These are phyloP conservation scores for Eruca vesicaria DNA, from an alignment of 441 rosid genomes.

Conservation along the genomic window DNA sequence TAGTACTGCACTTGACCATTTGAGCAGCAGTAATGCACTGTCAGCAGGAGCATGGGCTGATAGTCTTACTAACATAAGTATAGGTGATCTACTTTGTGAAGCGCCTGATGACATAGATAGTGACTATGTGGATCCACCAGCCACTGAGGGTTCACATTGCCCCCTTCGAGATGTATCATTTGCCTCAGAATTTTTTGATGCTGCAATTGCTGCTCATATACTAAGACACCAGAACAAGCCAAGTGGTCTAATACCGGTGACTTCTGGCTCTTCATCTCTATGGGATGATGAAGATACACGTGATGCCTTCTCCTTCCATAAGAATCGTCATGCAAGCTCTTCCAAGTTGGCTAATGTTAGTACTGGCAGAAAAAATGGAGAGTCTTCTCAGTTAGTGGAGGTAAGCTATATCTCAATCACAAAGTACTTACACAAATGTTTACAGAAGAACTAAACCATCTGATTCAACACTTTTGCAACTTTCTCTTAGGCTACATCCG, in stretches of 20 bases:
- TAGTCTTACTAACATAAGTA: conserved; percentile 80
- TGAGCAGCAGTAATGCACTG: conserved; percentile 39
- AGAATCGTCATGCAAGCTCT: conserved; percentile 37
- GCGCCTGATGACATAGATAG: conserved; percentile 48
- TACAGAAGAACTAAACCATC: too few species aligned
- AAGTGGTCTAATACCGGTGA: conserved; percentile 38
- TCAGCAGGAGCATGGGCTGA: conserved; percentile 82
- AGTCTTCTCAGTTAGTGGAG: conserved; percentile 43
- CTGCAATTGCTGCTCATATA: conserved; percentile 94
- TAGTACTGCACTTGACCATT: conserved; percentile 28
- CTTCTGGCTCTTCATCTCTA: conserved; percentile 58
- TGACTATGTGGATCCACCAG: conserved; percentile 39
- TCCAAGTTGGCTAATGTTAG: conserved; percentile 34
- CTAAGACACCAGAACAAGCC: conserved; percentile 66
- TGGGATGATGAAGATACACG: conserved; percentile 97
- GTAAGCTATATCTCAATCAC: conserved; percentile 35
- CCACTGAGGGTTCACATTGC: conserved; percentile 45
- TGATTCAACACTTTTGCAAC: too few species aligned
- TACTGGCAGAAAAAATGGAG: conserved; percentile 31
- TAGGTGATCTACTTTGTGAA: conserved; percentile 87
- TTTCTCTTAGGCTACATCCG: conserved; percentile 43
- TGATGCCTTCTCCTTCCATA: conserved; percentile 87
- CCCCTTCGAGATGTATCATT: conserved; percentile 60
- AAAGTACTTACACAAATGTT: neutral
- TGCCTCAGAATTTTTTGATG: conserved; percentile 94